These are phyloP conservation scores for Cicer chorassanicum DNA, from an alignment of 306 rosid genomes.

Conservation along the genomic window DNA sequence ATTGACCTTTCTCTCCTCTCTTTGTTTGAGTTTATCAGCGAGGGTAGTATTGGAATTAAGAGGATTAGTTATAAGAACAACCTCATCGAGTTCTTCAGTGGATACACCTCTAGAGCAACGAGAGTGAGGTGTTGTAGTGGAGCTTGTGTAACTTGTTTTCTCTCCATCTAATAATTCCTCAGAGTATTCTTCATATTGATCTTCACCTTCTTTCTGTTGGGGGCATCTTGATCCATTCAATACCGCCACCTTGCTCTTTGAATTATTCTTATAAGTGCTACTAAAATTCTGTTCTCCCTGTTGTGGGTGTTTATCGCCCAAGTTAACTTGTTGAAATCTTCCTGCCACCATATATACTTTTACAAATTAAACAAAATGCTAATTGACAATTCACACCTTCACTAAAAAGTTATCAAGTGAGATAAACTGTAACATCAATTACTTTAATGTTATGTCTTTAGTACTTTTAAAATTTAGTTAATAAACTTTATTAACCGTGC, in stretches of 20 bases:
- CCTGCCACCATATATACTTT: slow-evolving; percentile 41
- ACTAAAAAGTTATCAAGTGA: too few relatives aligned
- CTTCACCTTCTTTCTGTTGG: slow-evolving; percentile 43
- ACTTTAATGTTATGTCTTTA: too few relatives aligned
- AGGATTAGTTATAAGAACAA: background rate
- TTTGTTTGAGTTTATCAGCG: slow-evolving; percentile 38
- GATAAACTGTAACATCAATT: too few relatives aligned
- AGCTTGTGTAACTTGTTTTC: slow-evolving; percentile 63
- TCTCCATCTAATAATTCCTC: slow-evolving; percentile 63
- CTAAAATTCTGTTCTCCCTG: slow-evolving; percentile 41
- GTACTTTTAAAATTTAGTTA: too few relatives aligned
- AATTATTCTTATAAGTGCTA: slow-evolving; percentile 18
- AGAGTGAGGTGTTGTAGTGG: slow-evolving; percentile 75
- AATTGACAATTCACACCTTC: too few relatives aligned
- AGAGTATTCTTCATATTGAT: slow-evolving; percentile 44
- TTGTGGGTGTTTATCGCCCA: slow-evolving; percentile 36
- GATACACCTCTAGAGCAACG: slow-evolving; percentile 88
- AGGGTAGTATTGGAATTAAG: background rate
- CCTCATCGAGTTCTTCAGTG: slow-evolving; percentile 56
- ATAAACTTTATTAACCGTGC: too few relatives aligned
- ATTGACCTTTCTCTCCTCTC: background rate
- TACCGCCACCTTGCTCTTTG: slow-evolving; percentile 31
- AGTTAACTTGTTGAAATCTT: slow-evolving; percentile 59
- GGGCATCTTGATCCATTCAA: slow-evolving; percentile 20
- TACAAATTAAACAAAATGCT: too few relatives aligned